These are phyloP conservation scores for Asclepias syriaca DNA, from an alignment of 257 asterid genomes.

Conservation along the genomic window DNA sequence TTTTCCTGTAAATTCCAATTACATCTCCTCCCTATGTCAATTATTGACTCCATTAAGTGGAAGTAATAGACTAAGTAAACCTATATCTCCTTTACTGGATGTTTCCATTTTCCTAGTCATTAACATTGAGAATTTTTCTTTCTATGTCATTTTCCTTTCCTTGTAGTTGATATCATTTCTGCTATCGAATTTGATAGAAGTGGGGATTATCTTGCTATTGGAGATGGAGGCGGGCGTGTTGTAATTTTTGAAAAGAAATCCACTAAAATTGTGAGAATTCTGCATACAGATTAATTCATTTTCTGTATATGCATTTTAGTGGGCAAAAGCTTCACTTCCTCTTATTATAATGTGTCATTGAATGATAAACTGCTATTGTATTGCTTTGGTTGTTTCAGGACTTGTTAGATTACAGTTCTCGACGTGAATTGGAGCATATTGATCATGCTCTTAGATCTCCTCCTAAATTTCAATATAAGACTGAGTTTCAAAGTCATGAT, in stretches of 20 bases:
- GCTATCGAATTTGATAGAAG: constrained; percentile 62
- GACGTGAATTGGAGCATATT: constrained; percentile 49
- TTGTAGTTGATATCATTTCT: constrained; percentile 62
- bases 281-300: constrained; percentile 1
- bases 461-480: constrained; percentile 62
- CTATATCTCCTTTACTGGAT: neutral
- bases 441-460: constrained; percentile 38
- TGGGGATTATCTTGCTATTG: constrained; percentile 71
- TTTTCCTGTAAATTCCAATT: neutral
- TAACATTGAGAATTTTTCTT: constrained; percentile 8
- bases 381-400: constrained; percentile 34
- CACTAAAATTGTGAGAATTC: constrained; percentile 51
- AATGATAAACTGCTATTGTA: neutral
- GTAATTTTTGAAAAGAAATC: constrained; percentile 50
- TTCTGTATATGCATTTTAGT: neutral
- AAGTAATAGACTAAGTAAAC: neutral
- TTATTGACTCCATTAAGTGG: neutral
- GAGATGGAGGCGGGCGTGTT: constrained; percentile 88
- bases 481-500: constrained; percentile 92
- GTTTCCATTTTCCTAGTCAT: neutral
- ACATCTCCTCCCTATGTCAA: neutral
- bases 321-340: neutral
- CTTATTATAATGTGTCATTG: neutral
- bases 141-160: constrained; percentile 16
- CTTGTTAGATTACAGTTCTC: constrained; percentile 31